Percentiles rank a stretch among this genome's conserved stretches.
These are phyloP conservation scores for Amanita phalloides DNA, from an alignment of 768 basidiomycete species.

Conservation along the genomic window DNA sequence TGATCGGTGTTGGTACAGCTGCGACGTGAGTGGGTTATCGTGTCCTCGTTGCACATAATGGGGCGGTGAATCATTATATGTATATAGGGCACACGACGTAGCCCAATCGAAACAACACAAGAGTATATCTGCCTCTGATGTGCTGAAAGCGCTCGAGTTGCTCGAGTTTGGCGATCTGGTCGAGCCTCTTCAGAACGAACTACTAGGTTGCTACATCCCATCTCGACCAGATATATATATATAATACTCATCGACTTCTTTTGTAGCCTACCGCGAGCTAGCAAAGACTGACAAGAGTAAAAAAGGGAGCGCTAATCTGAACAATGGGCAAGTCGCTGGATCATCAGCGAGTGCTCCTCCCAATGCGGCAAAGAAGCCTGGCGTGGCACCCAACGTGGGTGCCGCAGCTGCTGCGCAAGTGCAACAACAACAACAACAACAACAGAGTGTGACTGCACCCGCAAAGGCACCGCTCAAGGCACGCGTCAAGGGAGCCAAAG, in stretches of 20 bases:
- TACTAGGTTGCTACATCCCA: constrained; percentile 21
- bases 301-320: constrained; percentile 17
- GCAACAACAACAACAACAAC: constrained; percentile 7
- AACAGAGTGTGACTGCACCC: constrained; percentile 1
- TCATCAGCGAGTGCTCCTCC: constrained; percentile 12
- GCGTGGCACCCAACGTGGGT: background rate
- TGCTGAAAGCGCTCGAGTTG: constrained; percentile 75
- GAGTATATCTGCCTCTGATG: constrained; percentile 82
- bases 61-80: too few relatives aligned
- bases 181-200: constrained; percentile 49
- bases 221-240: background rate
- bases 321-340: constrained; percentile 9
- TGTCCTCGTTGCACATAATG: background rate
- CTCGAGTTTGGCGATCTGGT: constrained; percentile 70
- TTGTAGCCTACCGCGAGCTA: constrained; percentile 53
- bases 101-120: constrained; percentile 79
- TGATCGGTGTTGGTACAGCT: constrained; percentile 19
- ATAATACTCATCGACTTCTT: background rate
- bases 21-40: constrained; percentile 31
- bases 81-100: constrained; percentile 73
- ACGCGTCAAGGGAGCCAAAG: background rate
- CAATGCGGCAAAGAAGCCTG: constrained; percentile 12
- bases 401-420: background rate
- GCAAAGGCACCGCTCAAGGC: background rate
- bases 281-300: constrained; percentile 52